These are phyloP conservation scores for Penicillium griseofulvum DNA, from an alignment of 2,329 filamentous ascomycete species.

Conservation along the genomic window DNA sequence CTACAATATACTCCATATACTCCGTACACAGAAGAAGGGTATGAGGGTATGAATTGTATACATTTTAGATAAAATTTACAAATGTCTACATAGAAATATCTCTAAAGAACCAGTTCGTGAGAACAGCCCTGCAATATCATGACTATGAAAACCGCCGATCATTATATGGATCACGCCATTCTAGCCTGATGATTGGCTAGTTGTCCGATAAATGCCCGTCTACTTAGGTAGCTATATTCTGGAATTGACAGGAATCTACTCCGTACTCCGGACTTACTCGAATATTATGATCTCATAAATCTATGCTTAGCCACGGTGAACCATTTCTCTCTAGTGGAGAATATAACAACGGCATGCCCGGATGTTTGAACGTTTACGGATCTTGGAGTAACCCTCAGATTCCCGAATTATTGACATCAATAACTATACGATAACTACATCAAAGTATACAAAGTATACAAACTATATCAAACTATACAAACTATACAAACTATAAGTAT, in stretches of 20 bases:
- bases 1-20: too few species aligned
- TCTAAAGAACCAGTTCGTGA: not conserved
- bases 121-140: not conserved
- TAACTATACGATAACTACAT: too few species aligned
- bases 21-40: too few species aligned
- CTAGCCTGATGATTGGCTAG: slow-evolving; percentile 21
- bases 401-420: too few species aligned
- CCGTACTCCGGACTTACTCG: too few species aligned
- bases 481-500: not conserved
- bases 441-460: too few species aligned
- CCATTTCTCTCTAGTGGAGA: slow-evolving; percentile 18
- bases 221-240: not conserved
- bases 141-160: slow-evolving; percentile 10
- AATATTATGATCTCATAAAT: not conserved
- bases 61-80: too few species aligned
- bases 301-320: slow-evolving; percentile 10
- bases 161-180: slow-evolving; percentile 15
- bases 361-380: not conserved
- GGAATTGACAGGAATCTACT: not conserved
- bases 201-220: slow-evolving; percentile 32
- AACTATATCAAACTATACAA: too few species aligned
- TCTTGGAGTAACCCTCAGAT: too few species aligned
- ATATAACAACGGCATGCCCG: slow-evolving; percentile 1
- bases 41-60: too few species aligned
- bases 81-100: too few species aligned